phyloP scores from a whole-genome alignment of 2,329 filamentous ascomycete genomes.

The Xenoacremonium recifei region DNA sequence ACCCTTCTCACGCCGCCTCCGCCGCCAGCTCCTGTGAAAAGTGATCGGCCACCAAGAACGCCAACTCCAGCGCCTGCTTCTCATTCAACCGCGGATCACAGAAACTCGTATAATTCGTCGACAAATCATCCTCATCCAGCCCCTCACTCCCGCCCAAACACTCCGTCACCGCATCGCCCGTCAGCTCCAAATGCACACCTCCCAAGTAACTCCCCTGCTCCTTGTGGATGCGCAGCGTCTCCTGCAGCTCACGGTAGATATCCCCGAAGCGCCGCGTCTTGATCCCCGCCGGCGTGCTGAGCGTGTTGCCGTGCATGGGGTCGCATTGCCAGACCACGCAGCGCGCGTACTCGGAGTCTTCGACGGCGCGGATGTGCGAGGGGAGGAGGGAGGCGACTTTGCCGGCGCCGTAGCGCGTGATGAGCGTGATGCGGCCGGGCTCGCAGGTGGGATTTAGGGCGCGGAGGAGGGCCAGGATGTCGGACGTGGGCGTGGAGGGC shows the following conservation, averaged over 20 bases:
- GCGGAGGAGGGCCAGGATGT: constrained; percentile 77
- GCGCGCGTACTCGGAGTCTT: constrained; percentile 66
- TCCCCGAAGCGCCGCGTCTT: constrained; percentile 92
- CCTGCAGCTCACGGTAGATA: constrained; percentile 82
- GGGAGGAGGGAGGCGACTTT: constrained; percentile 77
- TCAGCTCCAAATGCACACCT: constrained; percentile 92
- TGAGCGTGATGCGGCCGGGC: constrained; percentile 90
- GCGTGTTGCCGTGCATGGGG: constrained; percentile 90
- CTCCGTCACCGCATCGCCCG: constrained; percentile 94
- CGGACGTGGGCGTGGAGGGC: constrained; percentile 73
- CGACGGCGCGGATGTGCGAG: constrained; percentile 83
- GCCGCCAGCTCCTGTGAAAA: constrained; percentile 44
- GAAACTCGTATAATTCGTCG: constrained; percentile 90
- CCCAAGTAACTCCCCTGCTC: constrained; percentile 83
- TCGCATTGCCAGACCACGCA: constrained; percentile 95
- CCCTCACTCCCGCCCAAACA: constrained; percentile 89
- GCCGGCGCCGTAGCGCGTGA: constrained; percentile 86
- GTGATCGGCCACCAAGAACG: constrained; percentile 88
- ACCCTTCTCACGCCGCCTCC: constrained; percentile 5
- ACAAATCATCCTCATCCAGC: constrained; percentile 82
- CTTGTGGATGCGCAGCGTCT: constrained; percentile 82
- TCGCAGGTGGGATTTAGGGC: constrained; percentile 81
- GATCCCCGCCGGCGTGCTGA: constrained; percentile 69
- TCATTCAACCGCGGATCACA: constrained; percentile 95
- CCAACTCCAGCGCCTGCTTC: constrained; percentile 94